These are phyloP conservation scores for Betula pendula DNA, from an alignment of 306 rosid species.

Conservation along the genomic window DNA sequence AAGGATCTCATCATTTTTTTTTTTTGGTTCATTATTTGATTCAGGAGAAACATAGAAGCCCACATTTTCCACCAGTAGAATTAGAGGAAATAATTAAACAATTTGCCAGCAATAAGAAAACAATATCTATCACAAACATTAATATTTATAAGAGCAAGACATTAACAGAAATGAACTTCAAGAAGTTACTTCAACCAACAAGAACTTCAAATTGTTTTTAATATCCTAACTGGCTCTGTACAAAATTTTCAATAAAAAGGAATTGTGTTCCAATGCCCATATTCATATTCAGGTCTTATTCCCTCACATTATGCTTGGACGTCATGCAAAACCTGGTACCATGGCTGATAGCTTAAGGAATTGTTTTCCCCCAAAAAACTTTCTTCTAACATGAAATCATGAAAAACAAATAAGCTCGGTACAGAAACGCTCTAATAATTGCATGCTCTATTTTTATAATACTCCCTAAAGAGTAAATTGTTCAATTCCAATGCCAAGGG, in stretches of 20 bases:
- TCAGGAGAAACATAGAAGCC: not conserved
- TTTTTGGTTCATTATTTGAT: not conserved
- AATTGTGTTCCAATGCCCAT: not conserved
- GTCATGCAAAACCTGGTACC: too few species aligned
- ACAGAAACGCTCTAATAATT: not conserved
- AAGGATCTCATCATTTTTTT: not conserved
- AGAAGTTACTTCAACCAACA: not conserved
- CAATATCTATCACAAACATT: not conserved
- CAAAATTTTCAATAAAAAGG: too few species aligned
- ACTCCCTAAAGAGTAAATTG: not conserved
- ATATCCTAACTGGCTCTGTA: too few species aligned
- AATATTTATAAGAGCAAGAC: not conserved
- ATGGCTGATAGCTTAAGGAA: too few species aligned
- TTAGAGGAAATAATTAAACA: not conserved
- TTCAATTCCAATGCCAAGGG: not conserved
- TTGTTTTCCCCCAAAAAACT: too few species aligned
- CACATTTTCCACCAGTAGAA: not conserved
- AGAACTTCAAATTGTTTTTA: not conserved
- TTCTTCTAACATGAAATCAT: too few species aligned
- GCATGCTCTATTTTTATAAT: not conserved
- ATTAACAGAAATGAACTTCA: not conserved
- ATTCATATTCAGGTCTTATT: not conserved
- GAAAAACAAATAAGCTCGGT: not conserved
- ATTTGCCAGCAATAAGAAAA: not conserved
- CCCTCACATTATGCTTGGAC: too few species aligned